Conservation (phyloP, 169 alveolate species). For the Perkinsus marinus region DNA sequence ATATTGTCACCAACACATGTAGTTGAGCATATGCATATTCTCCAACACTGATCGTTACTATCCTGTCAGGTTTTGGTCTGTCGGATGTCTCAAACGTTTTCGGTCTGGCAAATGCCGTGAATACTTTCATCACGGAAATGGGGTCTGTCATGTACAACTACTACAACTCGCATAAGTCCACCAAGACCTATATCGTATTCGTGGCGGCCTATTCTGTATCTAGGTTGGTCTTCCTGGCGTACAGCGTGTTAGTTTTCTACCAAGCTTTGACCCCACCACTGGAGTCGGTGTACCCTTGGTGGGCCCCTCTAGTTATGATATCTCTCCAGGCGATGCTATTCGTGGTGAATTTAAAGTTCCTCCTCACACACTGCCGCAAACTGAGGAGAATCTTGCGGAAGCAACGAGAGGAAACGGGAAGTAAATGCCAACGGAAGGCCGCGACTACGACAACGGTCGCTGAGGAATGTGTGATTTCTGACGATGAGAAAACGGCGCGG, state of each 20-base stretch:
- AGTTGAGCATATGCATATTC: too few relatives aligned
- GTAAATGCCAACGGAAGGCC: too few relatives aligned
- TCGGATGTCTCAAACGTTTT: neutral
- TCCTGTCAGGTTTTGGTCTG: neutral
- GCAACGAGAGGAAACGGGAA: neutral
- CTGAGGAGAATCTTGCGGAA: neutral
- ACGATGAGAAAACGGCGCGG: neutral
- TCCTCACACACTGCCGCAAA: neutral
- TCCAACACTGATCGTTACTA: too few relatives aligned
- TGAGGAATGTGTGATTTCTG: neutral
- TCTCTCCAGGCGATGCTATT: neutral
- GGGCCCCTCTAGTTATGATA: neutral
- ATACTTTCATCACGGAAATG: neutral
- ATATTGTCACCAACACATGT: too few relatives aligned
- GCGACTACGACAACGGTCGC: neutral
- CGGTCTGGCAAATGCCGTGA: neutral
- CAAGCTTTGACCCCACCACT: neutral
- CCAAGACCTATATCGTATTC: neutral
- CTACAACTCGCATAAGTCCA: neutral
- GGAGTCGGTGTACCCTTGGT: neutral
- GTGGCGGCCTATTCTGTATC: neutral
- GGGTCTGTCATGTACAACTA: neutral
- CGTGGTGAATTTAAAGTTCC: neutral
- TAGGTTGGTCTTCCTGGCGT: neutral
- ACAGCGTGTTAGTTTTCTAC: neutral